A percentile compares a stretch with the other conserved stretches of the same genome.
Evolutionary conservation across 805 yeast genomes (phyloP).

Genomic region (Saccharomycopsis sp.): DNA sequence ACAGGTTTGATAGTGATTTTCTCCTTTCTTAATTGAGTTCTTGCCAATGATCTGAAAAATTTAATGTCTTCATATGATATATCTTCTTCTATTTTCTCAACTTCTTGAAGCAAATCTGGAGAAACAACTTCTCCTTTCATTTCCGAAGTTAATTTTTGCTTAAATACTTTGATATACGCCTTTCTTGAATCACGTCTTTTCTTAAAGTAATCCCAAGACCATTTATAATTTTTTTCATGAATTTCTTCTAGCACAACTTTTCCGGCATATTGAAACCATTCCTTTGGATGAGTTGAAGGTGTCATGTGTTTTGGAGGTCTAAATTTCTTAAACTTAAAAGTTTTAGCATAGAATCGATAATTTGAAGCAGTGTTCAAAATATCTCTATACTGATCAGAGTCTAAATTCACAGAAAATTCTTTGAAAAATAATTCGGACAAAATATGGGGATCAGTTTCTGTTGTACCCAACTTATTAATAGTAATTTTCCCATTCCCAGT

Average conservation of each 20-base stretch:
- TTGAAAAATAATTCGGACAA: constrained; percentile 71
- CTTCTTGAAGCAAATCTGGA: too few relatives aligned
- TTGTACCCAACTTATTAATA: constrained; percentile 68
- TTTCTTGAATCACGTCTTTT: constrained; percentile 64
- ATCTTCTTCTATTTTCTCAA: constrained; percentile 31
- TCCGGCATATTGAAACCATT: constrained; percentile 80
- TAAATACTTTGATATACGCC: constrained; percentile 60
- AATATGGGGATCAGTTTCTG: constrained; percentile 58
- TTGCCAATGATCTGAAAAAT: constrained; percentile 75
- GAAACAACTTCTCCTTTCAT: constrained; percentile 19
- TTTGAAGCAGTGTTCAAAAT: constrained; percentile 72
- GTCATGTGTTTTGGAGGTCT: constrained; percentile 45
- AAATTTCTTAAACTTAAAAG: constrained; percentile 60
- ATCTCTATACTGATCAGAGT: constrained; percentile 77
- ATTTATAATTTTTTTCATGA: constrained; percentile 65
- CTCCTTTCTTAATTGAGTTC: constrained; percentile 54
- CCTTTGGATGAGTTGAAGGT: constrained; percentile 50
- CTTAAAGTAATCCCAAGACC: constrained; percentile 83
- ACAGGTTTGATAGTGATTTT: constrained; percentile 16
- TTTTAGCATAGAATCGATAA: constrained; percentile 66
- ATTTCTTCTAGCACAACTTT: constrained; percentile 67
- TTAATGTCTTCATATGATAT: constrained; percentile 70
- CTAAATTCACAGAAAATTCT: constrained; percentile 79
- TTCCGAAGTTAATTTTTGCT: constrained; percentile 36
- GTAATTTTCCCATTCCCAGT: constrained; percentile 79